phyloP scores from a whole-genome alignment of 129 eudicot species.

The Calendula officinalis region DNA sequence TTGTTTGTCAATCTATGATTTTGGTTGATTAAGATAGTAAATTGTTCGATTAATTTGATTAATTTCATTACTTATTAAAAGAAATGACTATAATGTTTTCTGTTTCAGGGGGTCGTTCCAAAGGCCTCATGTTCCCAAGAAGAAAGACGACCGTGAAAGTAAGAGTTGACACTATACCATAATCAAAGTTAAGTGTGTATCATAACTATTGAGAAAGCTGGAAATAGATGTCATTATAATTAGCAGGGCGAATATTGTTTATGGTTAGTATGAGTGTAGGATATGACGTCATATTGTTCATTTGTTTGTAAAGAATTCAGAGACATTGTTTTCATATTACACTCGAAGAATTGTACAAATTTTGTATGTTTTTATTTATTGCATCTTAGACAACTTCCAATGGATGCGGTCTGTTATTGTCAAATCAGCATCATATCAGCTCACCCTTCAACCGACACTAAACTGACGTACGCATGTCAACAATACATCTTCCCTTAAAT shows the following conservation, averaged over 20 bases:
- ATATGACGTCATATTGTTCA: neutral
- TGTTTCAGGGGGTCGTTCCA: slow-evolving; percentile 20
- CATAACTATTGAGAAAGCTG: neutral
- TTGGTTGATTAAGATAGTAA: neutral
- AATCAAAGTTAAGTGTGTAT: neutral
- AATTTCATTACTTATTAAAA: too few relatives aligned
- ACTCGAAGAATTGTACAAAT: neutral
- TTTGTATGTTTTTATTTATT: neutral
- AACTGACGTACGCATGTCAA: too few relatives aligned
- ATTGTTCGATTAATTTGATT: neutral
- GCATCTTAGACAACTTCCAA: too few relatives aligned
- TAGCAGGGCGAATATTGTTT: too few relatives aligned
- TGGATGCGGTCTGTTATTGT: too few relatives aligned
- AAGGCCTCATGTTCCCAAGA: slow-evolving; percentile 24
- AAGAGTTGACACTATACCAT: slow-evolving; percentile 9
- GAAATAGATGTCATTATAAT: neutral
- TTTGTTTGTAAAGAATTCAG: neutral
- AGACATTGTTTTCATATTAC: neutral
- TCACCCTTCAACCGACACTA: too few relatives aligned
- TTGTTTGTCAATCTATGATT: neutral
- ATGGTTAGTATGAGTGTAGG: too few relatives aligned
- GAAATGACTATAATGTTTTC: neutral
- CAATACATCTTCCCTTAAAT: too few relatives aligned
- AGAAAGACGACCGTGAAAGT: slow-evolving; percentile 13
- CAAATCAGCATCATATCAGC: too few relatives aligned